phyloP scores from a whole-genome alignment of 2,329 filamentous ascomycete species.

The Pseudogymnoascus sp. region DNA sequence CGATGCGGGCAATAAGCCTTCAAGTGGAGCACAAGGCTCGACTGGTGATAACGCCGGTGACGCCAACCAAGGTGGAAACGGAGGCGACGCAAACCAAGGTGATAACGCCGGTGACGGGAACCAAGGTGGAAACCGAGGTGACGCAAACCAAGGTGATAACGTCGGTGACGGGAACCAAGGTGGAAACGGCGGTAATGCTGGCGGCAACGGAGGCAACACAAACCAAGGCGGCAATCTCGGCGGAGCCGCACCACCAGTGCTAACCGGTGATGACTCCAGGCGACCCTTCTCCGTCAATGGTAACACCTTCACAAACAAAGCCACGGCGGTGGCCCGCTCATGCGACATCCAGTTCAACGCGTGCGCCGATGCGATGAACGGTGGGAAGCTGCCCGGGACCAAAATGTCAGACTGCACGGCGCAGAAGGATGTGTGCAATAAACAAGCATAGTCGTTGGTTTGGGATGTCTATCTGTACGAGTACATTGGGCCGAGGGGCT shows the following conservation, averaged over 20 bases:
- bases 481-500: background rate
- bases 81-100: background rate
- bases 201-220: too few species aligned
- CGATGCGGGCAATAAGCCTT: conserved; percentile 12
- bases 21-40: background rate
- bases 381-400: conserved; percentile 27
- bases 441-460: background rate
- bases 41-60: background rate
- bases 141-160: too few species aligned
- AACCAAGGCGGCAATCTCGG: conserved; percentile 29
- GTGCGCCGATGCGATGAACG: conserved; percentile 49
- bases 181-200: background rate
- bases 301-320: conserved; percentile 47
- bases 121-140: background rate
- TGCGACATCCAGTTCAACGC: conserved; percentile 56
- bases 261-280: conserved; percentile 37
- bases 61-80: background rate
- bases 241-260: conserved; percentile 42
- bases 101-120: background rate
- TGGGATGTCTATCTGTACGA: background rate
- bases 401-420: conserved; percentile 17
- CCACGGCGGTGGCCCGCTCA: conserved; percentile 46
- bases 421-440: conserved; percentile 17
- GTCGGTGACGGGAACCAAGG: background rate
- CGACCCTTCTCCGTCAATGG: conserved; percentile 49